Evolutionary conservation across 2,329 filamentous ascomycete species (phyloP), one percentile per base, ranked within the genome.

Genomic region (Chrysosphaeria jannelii): DNA sequence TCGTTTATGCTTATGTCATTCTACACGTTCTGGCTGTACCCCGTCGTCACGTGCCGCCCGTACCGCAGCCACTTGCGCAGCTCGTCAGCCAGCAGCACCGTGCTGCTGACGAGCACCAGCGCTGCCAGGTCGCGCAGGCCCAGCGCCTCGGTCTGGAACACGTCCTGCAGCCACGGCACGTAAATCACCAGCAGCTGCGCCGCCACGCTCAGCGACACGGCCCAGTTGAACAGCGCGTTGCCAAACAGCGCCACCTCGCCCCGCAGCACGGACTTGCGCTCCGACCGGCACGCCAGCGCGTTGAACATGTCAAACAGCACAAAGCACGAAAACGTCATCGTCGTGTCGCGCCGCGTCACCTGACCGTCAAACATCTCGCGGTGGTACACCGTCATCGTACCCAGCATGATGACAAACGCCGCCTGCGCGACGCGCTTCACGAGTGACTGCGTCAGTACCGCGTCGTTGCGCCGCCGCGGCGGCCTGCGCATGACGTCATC

Each of bases 231-330:
- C 45, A 97, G 70, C 29, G 65, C 69, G 40, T 97, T 97, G 6
- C 67, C 64, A 27, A 85, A 71, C 8, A 89, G 42, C 6, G 70
- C 63, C 23, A 89, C 55, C 40, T 97, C 79, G 19, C 85, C 81
- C 13, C 69, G 57, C 4, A 97, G 57, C 5, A 97, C 54, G 8
- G 74, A 88, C 43, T 93, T 93, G 30, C 60, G 65, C 39, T 90
- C 79, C 6, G 72, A 88, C 22, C 85, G 74, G 45, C 85, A 97
- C 10, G 75, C 69, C 12, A 97, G 53, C 2, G 85, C 85, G 44
- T 97, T 93, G 53, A 93, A 91, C 85, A 97, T 97, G 51, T 97
- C 85, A 44, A 93, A 97, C 25, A 97, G 60, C 21, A 97, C 85
- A 39, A 97, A 97, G 46, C 79, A 90, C 5, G 85, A 97, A 41